These are phyloP conservation scores for Lophiotrema nucula DNA, from an alignment of 495 filamentous ascomycete genomes.

Conservation along the genomic window DNA sequence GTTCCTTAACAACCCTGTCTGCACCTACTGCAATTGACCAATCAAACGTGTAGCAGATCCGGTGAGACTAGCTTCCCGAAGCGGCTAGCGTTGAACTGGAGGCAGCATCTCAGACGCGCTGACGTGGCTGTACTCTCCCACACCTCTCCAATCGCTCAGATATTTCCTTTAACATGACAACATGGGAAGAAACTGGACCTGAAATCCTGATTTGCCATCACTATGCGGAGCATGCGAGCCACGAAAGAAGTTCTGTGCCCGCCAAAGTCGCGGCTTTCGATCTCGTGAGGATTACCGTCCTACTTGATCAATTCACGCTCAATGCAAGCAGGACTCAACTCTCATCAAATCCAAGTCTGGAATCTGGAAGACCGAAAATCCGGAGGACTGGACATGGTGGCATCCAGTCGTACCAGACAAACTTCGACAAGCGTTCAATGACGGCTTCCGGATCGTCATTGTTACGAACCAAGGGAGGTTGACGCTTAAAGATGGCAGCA, in stretches of 20 bases:
- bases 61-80: too few relatives aligned
- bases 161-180: too few relatives aligned
- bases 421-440: background rate
- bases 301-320: background rate
- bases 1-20: too few relatives aligned
- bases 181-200: background rate
- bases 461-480: conserved; percentile 15
- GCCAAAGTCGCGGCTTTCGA: background rate
- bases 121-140: too few relatives aligned
- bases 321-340: background rate
- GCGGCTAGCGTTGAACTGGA: too few relatives aligned
- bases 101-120: too few relatives aligned
- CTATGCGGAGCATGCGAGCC: background rate
- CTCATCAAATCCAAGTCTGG: background rate
- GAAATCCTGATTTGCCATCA: background rate
- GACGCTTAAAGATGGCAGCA: conserved; percentile 1
- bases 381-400: background rate
- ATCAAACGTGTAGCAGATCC: too few relatives aligned
- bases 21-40: too few relatives aligned
- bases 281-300: background rate
- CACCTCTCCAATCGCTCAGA: too few relatives aligned
- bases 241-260: background rate
- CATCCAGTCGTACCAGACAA: background rate
- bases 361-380: background rate
- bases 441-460: conserved; percentile 12